phyloP scores from a whole-genome alignment of 352 stramenopile genomes.

The Phytophthora tentaculata region DNA sequence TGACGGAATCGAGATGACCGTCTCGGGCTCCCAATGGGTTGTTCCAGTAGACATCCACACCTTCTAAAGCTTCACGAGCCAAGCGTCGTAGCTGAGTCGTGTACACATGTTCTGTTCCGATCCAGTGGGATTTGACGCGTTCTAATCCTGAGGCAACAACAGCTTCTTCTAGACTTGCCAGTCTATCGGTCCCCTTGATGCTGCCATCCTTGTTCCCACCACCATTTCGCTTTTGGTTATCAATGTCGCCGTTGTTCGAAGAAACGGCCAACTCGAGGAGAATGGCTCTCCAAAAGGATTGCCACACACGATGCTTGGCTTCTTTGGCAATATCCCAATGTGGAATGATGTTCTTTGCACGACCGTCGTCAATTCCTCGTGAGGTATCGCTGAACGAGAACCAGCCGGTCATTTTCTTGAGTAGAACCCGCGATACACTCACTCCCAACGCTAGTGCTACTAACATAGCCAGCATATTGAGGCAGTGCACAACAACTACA shows the following conservation, averaged over 20 bases:
- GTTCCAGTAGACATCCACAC: conserved; percentile 1
- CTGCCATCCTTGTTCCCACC: neutral
- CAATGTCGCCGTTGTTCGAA: neutral
- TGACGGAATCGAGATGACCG: neutral
- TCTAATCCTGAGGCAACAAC: neutral
- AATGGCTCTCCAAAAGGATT: neutral
- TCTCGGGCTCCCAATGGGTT: neutral
- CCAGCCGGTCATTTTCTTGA: neutral
- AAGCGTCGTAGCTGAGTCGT: neutral
- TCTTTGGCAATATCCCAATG: neutral
- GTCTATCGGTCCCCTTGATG: neutral
- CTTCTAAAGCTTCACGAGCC: neutral
- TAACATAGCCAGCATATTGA: neutral
- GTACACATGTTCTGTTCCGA: neutral
- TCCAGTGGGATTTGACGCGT: neutral
- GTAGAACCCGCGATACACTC: neutral
- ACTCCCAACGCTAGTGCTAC: neutral
- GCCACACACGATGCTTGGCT: conserved; percentile 2
- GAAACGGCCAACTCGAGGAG: neutral
- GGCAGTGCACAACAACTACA: neutral
- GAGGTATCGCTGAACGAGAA: neutral
- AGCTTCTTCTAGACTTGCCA: neutral
- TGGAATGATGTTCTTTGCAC: neutral
- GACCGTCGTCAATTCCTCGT: neutral
- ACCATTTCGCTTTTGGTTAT: neutral